These are phyloP conservation scores for Laguncularia racemosa DNA, from an alignment of 345 rosid genomes.

Conservation along the genomic window DNA sequence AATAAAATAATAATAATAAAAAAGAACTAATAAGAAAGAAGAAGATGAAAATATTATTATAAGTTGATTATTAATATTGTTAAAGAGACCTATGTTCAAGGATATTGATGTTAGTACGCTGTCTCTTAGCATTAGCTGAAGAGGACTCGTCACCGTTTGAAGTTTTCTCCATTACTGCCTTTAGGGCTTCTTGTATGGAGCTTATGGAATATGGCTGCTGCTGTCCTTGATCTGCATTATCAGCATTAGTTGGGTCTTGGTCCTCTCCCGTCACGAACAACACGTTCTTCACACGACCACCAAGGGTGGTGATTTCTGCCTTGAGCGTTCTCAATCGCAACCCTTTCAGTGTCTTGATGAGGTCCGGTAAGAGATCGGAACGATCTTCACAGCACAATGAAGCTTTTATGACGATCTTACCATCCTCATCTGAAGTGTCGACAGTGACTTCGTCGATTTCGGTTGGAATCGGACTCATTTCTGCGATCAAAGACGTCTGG, in stretches of 20 bases:
- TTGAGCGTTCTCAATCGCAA: slow-evolving; percentile 70
- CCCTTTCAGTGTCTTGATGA: slow-evolving; percentile 75
- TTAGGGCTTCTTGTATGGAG: slow-evolving; percentile 86
- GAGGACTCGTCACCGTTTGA: slow-evolving; percentile 57
- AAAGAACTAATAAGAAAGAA: neutral
- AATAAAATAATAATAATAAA: too few relatives aligned
- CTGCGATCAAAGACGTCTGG: slow-evolving; percentile 72
- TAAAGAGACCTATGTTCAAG: slow-evolving; percentile 65
- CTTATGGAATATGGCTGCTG: slow-evolving; percentile 50
- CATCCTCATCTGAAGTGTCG: slow-evolving; percentile 75
- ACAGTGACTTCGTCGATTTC: slow-evolving; percentile 83
- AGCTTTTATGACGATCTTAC: slow-evolving; percentile 78
- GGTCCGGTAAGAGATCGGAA: slow-evolving; percentile 80
- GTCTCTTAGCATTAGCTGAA: slow-evolving; percentile 78
- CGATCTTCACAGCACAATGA: slow-evolving; percentile 93
- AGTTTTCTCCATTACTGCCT: slow-evolving; percentile 82
- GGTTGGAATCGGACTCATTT: slow-evolving; percentile 73
- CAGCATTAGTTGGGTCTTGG: slow-evolving; percentile 28
- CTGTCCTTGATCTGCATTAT: slow-evolving; percentile 15
- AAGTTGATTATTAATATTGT: slow-evolving; percentile 1
- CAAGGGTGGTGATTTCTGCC: slow-evolving; percentile 92
- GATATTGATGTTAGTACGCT: slow-evolving; percentile 55
- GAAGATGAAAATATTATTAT: slow-evolving; percentile 1
- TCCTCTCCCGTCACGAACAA: slow-evolving; percentile 82
- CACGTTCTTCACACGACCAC: slow-evolving; percentile 92